Evolutionary conservation across 306 rosid species (phyloP), one percentile per base, ranked within the genome.

Genomic region (Alnus glutinosa): DNA sequence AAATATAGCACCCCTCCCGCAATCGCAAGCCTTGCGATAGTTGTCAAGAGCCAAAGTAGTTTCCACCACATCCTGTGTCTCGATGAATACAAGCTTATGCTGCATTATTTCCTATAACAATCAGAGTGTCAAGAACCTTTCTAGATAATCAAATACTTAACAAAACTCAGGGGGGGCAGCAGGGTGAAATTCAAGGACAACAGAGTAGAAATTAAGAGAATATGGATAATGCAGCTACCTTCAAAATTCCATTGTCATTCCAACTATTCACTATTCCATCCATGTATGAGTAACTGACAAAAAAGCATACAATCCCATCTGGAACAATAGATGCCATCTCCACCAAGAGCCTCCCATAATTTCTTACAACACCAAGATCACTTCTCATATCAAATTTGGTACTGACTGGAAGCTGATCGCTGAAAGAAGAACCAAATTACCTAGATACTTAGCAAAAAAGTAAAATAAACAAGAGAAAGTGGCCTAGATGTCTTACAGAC

Each of bases 331-430:
- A 89, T 71, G 96, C 97, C 98, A 90, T 95, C 90, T 95, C 98
- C 86, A 95, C 81, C 87, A 95, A 85, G 70, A 95, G 97, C 81
- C 97, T 91, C 70, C 98, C 98, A 77, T 95, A 92, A 83, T 95
- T 92, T 85, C 98, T 88, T 52, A 94, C 98, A 0, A 92, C 97
- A 57, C 98, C 97, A 32, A 91, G 90, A 87, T 95, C 98, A 74
- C 98, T 95, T 90, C 98, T 85, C 98, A 95, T 95, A 83, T 95
- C 98, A 84, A 92, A 95, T 85, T 95, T 92, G 66, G 98, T 95
- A 71, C 98, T 95, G 8, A 92, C 97, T 3, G 98, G 98, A 73
- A 95, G 98, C 88, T 92, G 98, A 82, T 95, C 98, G 71, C 98
- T 95, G 93, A 83, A 82, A 86, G 58, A 74, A 68, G 15, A 84